Evolutionary conservation across 1,284 basidiomycete genomes (phyloP).

Genomic region (Ganoderma sp.): DNA sequence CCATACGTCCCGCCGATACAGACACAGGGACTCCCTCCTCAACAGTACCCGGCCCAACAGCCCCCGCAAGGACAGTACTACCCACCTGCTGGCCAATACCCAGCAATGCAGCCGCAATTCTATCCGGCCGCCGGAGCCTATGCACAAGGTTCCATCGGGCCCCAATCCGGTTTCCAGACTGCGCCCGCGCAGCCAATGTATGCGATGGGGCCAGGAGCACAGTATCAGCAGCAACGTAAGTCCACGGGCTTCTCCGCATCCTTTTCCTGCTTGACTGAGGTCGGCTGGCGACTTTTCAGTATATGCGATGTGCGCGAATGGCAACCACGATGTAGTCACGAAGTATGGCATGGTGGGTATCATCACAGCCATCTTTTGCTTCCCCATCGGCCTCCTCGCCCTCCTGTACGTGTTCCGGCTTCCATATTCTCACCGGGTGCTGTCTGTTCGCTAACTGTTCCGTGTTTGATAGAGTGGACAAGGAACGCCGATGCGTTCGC

Average conservation of each 20-base stretch:
- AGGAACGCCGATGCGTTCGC: constrained; percentile 2
- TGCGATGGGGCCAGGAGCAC: constrained; percentile 16
- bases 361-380: constrained; percentile 35
- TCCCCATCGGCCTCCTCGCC: constrained; percentile 38
- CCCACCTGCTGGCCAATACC: not conserved
- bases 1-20: constrained; percentile 10
- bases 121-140: not conserved
- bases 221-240: constrained; percentile 30
- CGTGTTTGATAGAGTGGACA: not conserved
- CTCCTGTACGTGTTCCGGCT: constrained; percentile 30
- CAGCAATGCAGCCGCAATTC: constrained; percentile 2
- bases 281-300: constrained; percentile 22
- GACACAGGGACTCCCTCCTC: constrained; percentile 6
- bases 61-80: not conserved
- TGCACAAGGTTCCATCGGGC: constrained; percentile 5
- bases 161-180: constrained; percentile 6
- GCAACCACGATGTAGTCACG: constrained; percentile 35
- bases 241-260: not conserved
- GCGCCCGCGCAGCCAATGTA: not conserved
- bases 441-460: not conserved
- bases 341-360: constrained; percentile 38
- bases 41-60: constrained; percentile 1
- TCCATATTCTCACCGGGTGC: not conserved
- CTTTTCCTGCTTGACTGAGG: not conserved
- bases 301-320: constrained; percentile 36